phyloP scores from a whole-genome alignment of 192 early-diverging fungal genomes.

The Tieghemiomyces parasiticus region DNA sequence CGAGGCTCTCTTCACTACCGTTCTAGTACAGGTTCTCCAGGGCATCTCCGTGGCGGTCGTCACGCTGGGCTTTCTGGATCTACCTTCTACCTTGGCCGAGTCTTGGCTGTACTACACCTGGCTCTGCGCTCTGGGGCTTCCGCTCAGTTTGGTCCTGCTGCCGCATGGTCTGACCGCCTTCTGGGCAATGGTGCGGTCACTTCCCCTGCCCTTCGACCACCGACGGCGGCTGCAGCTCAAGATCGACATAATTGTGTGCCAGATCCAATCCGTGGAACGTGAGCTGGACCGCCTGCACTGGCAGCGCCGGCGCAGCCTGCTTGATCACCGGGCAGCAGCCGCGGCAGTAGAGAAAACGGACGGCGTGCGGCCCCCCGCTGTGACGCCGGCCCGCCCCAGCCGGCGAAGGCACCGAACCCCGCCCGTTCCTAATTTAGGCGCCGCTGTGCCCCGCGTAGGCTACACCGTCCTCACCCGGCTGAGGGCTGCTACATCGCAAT shows the following conservation, averaged over 20 bases:
- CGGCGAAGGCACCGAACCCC: too few species aligned
- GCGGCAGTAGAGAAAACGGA: too few species aligned
- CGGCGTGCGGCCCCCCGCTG: too few species aligned
- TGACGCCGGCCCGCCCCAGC: too few species aligned
- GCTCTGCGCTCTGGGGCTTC: background rate
- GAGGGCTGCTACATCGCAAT: too few species aligned
- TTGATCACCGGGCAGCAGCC: background rate
- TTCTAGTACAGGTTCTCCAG: background rate
- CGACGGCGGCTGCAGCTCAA: constrained; percentile 2
- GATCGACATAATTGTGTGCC: background rate
- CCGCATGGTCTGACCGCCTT: background rate
- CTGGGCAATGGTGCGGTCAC: constrained; percentile 2
- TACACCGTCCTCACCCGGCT: too few species aligned
- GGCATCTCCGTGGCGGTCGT: constrained; percentile 4
- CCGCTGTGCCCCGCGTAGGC: too few species aligned
- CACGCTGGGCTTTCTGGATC: constrained; percentile 2
- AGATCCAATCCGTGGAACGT: background rate
- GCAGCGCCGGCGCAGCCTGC: background rate
- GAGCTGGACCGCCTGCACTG: constrained; percentile 7
- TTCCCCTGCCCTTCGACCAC: constrained; percentile 7
- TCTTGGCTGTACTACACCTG: constrained; percentile 4
- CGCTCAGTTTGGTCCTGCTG: background rate
- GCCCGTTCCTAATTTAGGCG: too few species aligned
- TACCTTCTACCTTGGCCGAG: background rate
- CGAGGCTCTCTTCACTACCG: background rate